Conservation (phyloP, 257 asterid genomes). For the Fraxinus americana region DNA sequence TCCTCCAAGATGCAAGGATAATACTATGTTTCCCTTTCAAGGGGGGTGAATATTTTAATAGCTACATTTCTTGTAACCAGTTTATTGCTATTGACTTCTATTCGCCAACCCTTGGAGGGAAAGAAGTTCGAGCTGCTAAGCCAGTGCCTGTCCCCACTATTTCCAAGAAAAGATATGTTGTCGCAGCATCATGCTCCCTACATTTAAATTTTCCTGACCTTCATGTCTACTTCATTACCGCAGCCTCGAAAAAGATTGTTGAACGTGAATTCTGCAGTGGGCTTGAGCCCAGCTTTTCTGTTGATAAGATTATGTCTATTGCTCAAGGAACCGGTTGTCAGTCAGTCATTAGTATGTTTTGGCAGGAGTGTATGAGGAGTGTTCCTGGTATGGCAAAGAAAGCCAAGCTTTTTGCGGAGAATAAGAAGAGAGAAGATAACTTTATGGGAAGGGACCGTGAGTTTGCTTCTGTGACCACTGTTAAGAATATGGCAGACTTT, state of each 20-base stretch:
- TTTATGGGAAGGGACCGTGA: slow-evolving; percentile 60
- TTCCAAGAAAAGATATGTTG: slow-evolving; percentile 42
- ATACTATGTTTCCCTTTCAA: slow-evolving; percentile 65
- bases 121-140: slow-evolving; percentile 43
- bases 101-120: slow-evolving; percentile 44
- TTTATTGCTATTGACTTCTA: slow-evolving; percentile 74
- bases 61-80: slow-evolving; percentile 63
- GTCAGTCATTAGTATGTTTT: slow-evolving; percentile 66
- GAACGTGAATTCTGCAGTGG: slow-evolving; percentile 38
- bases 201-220: slow-evolving; percentile 60
- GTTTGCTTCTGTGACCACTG: slow-evolving; percentile 78
- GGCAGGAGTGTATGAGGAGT: slow-evolving; percentile 73
- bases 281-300: slow-evolving; percentile 46
- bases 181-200: slow-evolving; percentile 56
- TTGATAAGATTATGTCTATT: slow-evolving; percentile 57
- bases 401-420: slow-evolving; percentile 78
- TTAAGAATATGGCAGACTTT: slow-evolving; percentile 61
- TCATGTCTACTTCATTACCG: slow-evolving; percentile 51
- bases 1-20: slow-evolving; percentile 75
- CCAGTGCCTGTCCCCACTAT: slow-evolving; percentile 39
- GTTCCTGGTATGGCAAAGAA: slow-evolving; percentile 85
- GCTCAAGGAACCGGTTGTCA: slow-evolving; percentile 43
- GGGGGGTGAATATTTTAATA: slow-evolving; percentile 40
- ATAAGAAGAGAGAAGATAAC: slow-evolving; percentile 52
- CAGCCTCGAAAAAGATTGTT: slow-evolving; percentile 41